These are phyloP conservation scores for Termitomyces sp. DNA, from an alignment of 768 basidiomycete species.

Conservation along the genomic window DNA sequence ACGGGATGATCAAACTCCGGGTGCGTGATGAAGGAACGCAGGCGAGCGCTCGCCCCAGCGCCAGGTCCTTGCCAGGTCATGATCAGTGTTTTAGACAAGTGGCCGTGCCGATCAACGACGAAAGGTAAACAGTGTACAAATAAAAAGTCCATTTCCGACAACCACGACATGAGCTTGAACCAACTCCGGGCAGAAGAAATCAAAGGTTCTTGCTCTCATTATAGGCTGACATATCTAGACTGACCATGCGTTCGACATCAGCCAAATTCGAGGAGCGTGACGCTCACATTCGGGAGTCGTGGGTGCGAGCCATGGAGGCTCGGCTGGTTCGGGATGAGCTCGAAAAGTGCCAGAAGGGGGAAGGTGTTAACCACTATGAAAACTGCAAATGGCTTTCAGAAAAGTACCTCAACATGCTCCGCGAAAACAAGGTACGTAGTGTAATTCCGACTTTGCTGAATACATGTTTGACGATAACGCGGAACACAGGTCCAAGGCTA, in stretches of 20 bases:
- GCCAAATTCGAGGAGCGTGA: slow-evolving; percentile 70
- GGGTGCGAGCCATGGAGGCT: slow-evolving; percentile 93
- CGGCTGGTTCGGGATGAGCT: slow-evolving; percentile 87
- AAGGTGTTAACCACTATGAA: slow-evolving; percentile 91
- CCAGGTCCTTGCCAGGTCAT: too few species aligned
- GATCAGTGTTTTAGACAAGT: too few species aligned
- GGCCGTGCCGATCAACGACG: not conserved
- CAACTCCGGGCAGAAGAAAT: slow-evolving; percentile 43
- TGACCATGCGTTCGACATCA: slow-evolving; percentile 20
- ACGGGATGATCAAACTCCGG: not conserved
- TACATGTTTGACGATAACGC: not conserved
- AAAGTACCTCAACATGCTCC: slow-evolving; percentile 75
- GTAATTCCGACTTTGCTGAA: not conserved
- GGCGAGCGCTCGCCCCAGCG: too few species aligned
- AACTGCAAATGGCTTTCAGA: slow-evolving; percentile 85
- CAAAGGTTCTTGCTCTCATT: slow-evolving; percentile 33
- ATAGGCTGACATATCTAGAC: not conserved
- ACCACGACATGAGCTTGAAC: slow-evolving; percentile 35
- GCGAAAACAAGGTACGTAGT: slow-evolving; percentile 70
- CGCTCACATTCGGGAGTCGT: slow-evolving; percentile 79
- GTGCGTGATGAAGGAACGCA: not conserved
- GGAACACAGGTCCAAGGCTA: slow-evolving; percentile 75
- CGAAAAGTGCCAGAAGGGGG: slow-evolving; percentile 81
- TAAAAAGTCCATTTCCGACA: slow-evolving; percentile 10
- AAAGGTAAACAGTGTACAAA: slow-evolving; percentile 14